Evolutionary conservation across 805 yeast species (phyloP), one percentile per base, ranked within the genome.

Genomic region (Naumovozyma castellii): DNA sequence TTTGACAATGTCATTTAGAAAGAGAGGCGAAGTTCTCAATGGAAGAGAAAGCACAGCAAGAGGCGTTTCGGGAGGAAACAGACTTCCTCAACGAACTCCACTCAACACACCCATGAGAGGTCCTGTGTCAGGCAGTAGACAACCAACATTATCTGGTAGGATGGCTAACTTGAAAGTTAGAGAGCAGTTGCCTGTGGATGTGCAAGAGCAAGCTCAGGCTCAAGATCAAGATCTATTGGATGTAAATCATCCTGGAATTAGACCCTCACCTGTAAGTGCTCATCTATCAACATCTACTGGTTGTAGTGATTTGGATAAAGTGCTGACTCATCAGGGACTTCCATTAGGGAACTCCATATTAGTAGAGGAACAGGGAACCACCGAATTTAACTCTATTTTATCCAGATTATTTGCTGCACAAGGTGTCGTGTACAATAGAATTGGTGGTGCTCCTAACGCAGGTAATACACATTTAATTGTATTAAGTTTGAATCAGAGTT

Each of bases 281-380:
- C 79, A 75, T 40, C 79, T 83, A 0, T 75, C 87, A 1, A 70
- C 81, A 1, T 84, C 97, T 1, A 80, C 95, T 0, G 97, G 97
- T 1, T 72, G 81, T 18, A 56, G 69, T 5, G 88, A 85, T 53
- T 59, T 90, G 17, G 97, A 90, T 58, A 75, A 70, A 46, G 61
- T 84, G 3, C 56, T 90, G 38, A 75, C 73, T 1, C 97, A 90
- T 59, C 81, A 76, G 41, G 98, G 98, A 1, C 57, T 88, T 13
- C 97, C 97, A 1, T 49, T 84, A 10, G 95, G 95, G 1, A 61
- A 69, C 9, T 71, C 83, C 4, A 54, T 87, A 30, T 57, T 88
- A 12, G 56, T 90, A 3, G 90, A 85, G 57, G 97, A 90, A 56
- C 72, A 75, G 13, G 92, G 94, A 0, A 80, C 90, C 5, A 90